Conservation (phyloP, 768 basidiomycete genomes). For the Leccinum boreale region DNA sequence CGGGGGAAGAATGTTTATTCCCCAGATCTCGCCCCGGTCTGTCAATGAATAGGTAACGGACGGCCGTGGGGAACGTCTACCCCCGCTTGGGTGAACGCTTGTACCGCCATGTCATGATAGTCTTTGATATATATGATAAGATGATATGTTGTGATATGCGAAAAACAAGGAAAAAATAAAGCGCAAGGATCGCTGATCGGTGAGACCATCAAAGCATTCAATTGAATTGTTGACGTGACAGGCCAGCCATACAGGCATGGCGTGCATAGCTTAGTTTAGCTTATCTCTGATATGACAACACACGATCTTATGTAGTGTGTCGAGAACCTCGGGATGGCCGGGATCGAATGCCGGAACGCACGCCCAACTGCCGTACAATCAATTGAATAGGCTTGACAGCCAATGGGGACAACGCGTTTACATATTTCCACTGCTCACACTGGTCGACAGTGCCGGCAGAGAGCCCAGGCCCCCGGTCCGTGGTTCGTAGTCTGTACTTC, state of each 20-base stretch:
- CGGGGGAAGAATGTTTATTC: not conserved
- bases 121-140: too few relatives aligned
- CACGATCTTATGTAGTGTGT: not conserved
- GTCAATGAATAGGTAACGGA: not conserved
- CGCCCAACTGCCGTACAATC: not conserved
- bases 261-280: constrained; percentile 16
- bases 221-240: not conserved
- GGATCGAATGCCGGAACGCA: not conserved
- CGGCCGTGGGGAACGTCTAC: not conserved
- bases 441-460: not conserved
- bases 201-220: not conserved
- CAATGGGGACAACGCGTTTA: not conserved
- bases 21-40: not conserved
- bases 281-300: constrained; percentile 26
- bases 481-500: not conserved
- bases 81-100: not conserved
- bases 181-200: not conserved
- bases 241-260: not conserved
- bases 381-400: not conserved
- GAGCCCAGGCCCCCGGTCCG: not conserved
- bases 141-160: not conserved
- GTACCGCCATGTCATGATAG: not conserved
- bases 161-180: not conserved
- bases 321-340: not conserved
- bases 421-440: not conserved